Evolutionary conservation across 1,284 basidiomycete genomes (phyloP), one percentile per base, ranked within the genome.

Genomic region (Rhodotorula sp.): DNA sequence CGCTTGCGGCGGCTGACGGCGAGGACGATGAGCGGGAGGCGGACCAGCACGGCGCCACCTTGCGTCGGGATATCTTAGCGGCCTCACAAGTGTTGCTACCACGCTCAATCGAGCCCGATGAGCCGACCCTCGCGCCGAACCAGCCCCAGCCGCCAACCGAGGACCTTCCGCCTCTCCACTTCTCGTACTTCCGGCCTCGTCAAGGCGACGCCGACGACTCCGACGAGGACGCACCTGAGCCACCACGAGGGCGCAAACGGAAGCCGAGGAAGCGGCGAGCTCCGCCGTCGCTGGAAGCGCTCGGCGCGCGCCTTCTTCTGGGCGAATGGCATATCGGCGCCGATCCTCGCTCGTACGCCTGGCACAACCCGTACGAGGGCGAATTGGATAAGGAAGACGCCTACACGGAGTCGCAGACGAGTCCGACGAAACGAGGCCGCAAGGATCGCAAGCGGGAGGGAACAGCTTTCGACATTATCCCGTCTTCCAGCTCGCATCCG

Each of bases 251-350:
- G 17, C 27, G 53, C 19, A 22, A 30, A 24, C 17, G 44, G 29
- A 19, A 36, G 30, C 22, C 17, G 17, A 19, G 20, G 52, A 65
- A 65, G 49, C 56, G 48, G 24, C 59, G 39, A 8, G 39, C 36
- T 4, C 32, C 27, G n/a, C 64, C 67, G 4, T 54, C 62, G 4
- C 59, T 73, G 30, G 36, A 48, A 3, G 56, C 20, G 44, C 59
- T 19, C 29, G 74, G 74, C 29, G 52, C 70, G 22, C 59, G 71
- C 5, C 44, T 68, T 15, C 39, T 75, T 19, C 47, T 74, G 17
- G 66, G 64, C 36, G 74, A 75, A 34, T 75, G 74, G 74, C 67
- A 71, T 53, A 49, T 71, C 59, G 74, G 72, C 7, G 51, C 67
- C 6, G 70, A 75, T 29, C 74, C 72, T 11, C 62, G 59, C 22